Evolutionary conservation across 2,329 filamentous ascomycete species (phyloP).

Genomic region (Pseudogymnoascus sp.): DNA sequence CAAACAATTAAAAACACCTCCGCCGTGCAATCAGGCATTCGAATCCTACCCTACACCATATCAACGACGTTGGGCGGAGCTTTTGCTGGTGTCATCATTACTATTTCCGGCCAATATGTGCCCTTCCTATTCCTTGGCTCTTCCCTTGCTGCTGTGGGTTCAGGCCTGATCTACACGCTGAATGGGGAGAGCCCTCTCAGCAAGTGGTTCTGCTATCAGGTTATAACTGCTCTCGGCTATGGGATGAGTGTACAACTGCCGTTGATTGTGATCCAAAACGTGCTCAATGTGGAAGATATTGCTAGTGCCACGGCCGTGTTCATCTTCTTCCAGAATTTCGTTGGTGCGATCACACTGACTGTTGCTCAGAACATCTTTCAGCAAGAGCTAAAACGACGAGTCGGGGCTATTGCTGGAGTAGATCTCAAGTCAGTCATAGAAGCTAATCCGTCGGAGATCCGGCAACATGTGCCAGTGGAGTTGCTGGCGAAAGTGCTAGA

Average conservation of each 20-base stretch:
- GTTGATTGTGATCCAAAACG: constrained; percentile 39
- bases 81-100: constrained; percentile 27
- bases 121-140: constrained; percentile 21
- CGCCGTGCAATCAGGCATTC: constrained; percentile 31
- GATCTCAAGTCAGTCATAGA: not conserved
- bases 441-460: not conserved
- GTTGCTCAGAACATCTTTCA: constrained; percentile 58
- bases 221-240: constrained; percentile 11
- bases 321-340: constrained; percentile 57
- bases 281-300: constrained; percentile 41
- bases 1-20: constrained; percentile 37
- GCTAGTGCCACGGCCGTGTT: constrained; percentile 45
- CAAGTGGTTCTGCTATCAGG: constrained; percentile 30
- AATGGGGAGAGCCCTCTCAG: constrained; percentile 26
- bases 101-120: constrained; percentile 27
- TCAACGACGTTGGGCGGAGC: constrained; percentile 26
- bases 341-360: constrained; percentile 57
- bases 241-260: constrained; percentile 20
- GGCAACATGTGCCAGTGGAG: not conserved
- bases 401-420: not conserved
- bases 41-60: constrained; percentile 29
- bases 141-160: constrained; percentile 30
- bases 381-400: not conserved
- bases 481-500: not conserved
- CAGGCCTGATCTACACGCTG: constrained; percentile 33